Evolutionary conservation across 768 basidiomycete species (phyloP).

Genomic region (Suillus subalutaceus): DNA sequence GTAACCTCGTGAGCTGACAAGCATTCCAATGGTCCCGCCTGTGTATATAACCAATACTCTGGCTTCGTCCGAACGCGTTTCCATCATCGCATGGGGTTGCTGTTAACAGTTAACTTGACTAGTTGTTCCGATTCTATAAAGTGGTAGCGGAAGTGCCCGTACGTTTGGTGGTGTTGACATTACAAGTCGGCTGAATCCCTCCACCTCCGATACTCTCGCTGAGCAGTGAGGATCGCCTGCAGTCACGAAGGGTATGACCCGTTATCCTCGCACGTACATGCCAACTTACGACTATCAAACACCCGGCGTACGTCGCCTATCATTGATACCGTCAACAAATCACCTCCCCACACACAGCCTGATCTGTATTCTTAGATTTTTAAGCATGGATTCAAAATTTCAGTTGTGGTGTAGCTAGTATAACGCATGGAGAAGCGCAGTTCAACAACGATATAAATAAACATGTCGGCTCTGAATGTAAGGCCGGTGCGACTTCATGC

Average conservation of each 20-base stretch:
- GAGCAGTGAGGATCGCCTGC: neutral
- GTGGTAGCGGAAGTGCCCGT: neutral
- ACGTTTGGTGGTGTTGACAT: neutral
- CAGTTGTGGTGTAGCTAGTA: too few species aligned
- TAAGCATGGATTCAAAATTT: too few species aligned
- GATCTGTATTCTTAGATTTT: too few species aligned
- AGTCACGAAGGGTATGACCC: neutral
- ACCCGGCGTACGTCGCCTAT: neutral
- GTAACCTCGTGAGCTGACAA: slow-evolving; percentile 74
- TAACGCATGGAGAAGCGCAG: too few species aligned
- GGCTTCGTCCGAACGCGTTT: slow-evolving; percentile 63
- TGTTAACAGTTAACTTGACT: neutral
- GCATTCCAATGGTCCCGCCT: slow-evolving; percentile 90
- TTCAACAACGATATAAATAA: too few species aligned
- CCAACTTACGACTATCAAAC: neutral
- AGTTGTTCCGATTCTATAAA: neutral
- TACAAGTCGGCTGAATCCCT: neutral
- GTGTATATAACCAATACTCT: slow-evolving; percentile 89
- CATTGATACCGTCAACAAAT: too few species aligned
- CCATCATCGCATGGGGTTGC: slow-evolving; percentile 40
- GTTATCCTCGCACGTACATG: neutral
- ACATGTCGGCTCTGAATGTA: too few species aligned
- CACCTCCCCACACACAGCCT: too few species aligned
- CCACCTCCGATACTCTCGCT: neutral
- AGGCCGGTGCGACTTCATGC: too few species aligned